These are phyloP conservation scores for Punica granatum DNA, from an alignment of 345 rosid species.

Conservation along the genomic window DNA sequence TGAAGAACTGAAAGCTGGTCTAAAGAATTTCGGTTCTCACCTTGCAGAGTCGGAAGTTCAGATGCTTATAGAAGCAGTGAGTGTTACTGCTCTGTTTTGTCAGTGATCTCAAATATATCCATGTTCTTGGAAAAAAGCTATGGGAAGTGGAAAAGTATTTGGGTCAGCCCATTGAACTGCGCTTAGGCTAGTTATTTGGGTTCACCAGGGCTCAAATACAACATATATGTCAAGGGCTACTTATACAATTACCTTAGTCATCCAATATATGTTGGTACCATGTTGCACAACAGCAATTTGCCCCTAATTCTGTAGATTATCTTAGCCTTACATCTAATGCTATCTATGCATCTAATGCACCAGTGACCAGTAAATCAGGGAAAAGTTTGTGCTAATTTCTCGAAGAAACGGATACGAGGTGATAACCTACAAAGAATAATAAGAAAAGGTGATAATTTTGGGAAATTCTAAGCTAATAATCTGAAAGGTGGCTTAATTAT, in stretches of 20 bases:
- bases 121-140: neutral
- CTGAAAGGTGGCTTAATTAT: neutral
- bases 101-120: neutral
- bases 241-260: neutral
- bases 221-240: neutral
- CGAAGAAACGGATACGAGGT: too few species aligned
- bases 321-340: neutral
- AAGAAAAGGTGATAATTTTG: neutral
- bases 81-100: conserved; percentile 17
- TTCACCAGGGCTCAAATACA: neutral
- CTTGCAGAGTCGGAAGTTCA: conserved; percentile 94
- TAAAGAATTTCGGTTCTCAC: conserved; percentile 61
- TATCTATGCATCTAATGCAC: neutral
- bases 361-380: neutral
- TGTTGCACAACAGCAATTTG: neutral
- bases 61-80: conserved; percentile 96
- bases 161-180: neutral
- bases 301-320: neutral
- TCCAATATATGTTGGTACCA: neutral
- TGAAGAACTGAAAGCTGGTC: conserved; percentile 90
- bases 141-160: neutral
- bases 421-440: too few species aligned
- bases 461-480: neutral
- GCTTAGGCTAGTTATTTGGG: neutral
- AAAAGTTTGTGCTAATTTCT: neutral